Conservation (phyloP, 202 grass and related monocot species). For the Saccharum hybrid region DNA sequence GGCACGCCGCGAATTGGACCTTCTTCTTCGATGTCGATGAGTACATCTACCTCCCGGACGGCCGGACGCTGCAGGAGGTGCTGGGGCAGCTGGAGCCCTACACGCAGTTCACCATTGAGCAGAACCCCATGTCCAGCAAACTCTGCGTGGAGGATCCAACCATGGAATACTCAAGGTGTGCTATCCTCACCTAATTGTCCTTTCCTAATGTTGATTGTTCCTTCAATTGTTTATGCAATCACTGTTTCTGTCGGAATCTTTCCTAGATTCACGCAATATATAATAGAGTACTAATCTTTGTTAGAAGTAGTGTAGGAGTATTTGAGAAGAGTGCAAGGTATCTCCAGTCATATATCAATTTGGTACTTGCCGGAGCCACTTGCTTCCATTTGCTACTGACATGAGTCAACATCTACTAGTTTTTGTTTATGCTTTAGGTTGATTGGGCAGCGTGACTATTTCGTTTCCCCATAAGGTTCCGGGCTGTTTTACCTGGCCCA, state of each 20-base stretch:
- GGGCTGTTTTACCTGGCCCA: slow-evolving; percentile 9
- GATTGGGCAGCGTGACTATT: slow-evolving; percentile 23
- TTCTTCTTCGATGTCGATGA: slow-evolving; percentile 96
- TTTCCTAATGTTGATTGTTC: slow-evolving; percentile 24
- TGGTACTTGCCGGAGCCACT: slow-evolving; percentile 22
- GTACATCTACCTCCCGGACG: slow-evolving; percentile 71
- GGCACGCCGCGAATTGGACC: slow-evolving; percentile 85
- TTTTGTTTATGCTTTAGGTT: slow-evolving; percentile 33
- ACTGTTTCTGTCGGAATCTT: slow-evolving; percentile 35
- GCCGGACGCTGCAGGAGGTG: slow-evolving; percentile 59
- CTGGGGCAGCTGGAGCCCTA: slow-evolving; percentile 57
- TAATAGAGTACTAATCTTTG: slow-evolving; percentile 19
- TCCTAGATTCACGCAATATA: slow-evolving; percentile 38
- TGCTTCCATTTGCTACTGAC: slow-evolving; percentile 29
- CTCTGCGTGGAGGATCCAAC: slow-evolving; percentile 64
- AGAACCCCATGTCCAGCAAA: slow-evolving; percentile 94
- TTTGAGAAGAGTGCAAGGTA: slow-evolving; percentile 19
- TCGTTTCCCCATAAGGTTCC: neutral
- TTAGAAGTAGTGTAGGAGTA: neutral
- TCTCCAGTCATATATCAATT: slow-evolving; percentile 37
- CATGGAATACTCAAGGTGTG: slow-evolving; percentile 59
- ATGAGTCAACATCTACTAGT: slow-evolving; percentile 24
- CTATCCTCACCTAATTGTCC: slow-evolving; percentile 15
- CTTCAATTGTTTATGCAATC: slow-evolving; percentile 43
- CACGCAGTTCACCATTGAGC: slow-evolving; percentile 95